These are phyloP conservation scores for Leishmania lainsoni DNA, from an alignment of 208 protist species.

Conservation along the genomic window DNA sequence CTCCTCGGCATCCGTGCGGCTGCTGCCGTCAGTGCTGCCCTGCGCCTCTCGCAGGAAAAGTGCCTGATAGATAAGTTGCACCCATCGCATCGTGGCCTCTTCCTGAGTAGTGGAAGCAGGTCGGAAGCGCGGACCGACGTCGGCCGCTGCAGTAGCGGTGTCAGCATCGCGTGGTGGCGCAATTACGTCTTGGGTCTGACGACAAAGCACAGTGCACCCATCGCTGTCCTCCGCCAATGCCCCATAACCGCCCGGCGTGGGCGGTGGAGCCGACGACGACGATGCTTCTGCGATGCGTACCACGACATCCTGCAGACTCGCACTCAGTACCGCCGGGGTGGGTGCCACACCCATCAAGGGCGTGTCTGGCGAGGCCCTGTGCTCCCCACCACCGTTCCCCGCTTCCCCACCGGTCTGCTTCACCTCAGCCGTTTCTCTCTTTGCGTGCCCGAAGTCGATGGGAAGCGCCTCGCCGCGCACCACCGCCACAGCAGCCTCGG, in stretches of 20 bases:
- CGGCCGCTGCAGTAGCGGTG: background rate
- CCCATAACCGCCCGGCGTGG: background rate
- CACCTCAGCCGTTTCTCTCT: background rate
- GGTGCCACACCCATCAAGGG: background rate
- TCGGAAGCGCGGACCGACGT: background rate
- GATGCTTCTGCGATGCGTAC: background rate
- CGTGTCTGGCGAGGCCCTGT: background rate
- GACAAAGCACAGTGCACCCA: background rate
- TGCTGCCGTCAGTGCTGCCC: background rate
- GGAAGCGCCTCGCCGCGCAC: slow-evolving; percentile 21
- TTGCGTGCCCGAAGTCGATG: background rate
- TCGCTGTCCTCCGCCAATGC: background rate
- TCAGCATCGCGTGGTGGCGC: background rate
- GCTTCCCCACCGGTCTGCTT: background rate
- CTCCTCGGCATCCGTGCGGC: background rate
- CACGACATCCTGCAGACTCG: background rate
- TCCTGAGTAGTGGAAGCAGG: slow-evolving; percentile 16
- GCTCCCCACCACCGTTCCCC: background rate
- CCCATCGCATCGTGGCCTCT: slow-evolving; percentile 30
- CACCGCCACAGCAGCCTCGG: slow-evolving; percentile 34
- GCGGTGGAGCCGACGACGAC: background rate
- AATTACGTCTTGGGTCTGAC: background rate
- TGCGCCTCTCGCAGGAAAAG: slow-evolving; percentile 33
- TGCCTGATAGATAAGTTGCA: slow-evolving; percentile 32
- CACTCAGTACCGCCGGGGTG: background rate